Base-by-base conservation (phyloP, 1,284 basidiomycete genomes). In the Apiotrichum gracile region DNA sequence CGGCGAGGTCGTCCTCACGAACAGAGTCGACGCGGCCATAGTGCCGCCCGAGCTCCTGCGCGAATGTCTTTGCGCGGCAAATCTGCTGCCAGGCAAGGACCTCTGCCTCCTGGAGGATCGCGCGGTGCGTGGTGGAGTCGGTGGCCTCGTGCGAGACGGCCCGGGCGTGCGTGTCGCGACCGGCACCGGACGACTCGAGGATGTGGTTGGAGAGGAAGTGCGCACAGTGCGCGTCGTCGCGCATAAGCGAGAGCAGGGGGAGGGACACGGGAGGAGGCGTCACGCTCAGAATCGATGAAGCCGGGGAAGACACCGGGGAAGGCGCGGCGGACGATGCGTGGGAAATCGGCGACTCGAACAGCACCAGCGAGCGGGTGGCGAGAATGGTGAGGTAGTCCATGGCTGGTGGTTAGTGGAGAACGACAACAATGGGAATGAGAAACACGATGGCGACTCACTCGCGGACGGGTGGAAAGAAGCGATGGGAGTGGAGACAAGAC, bases 381-480 rank as follows among this genome's bases (percentile, higher is more conserved):
- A 73, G 60, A 45, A 71, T 63, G 8, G 63, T 68, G 44, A 73
- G 64, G 61, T 73, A 73, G 61, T 71, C 68, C 70, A 73, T 62
- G 35, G 27, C 49, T 53, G 40, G 12, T 7, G 44, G n/a, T n/a
- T n/a, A n/a, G n/a, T n/a, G n/a, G n/a, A n/a, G n/a, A n/a, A n/a
- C n/a, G n/a, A n/a, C n/a, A n/a, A n/a, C n/a, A n/a, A n/a, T n/a
- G n/a, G n/a, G n/a, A n/a, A n/a, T n/a, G n/a, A n/a, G n/a, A n/a
- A n/a, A n/a, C n/a, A n/a, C n/a, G n/a, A n/a, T n/a, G n/a, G n/a
- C n/a, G n/a, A n/a, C n/a, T n/a, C n/a, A n/a, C n/a, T n/a, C n/a
- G n/a, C n/a, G n/a, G n/a, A n/a, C n/a, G n/a, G n/a, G n/a, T n/a
- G n/a, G n/a, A n/a, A n/a, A n/a, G n/a, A n/a, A n/a, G n/a, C n/a